Percentiles rank a stretch among this genome's conserved stretches.
These are phyloP conservation scores for Triglochin maritima DNA, from an alignment of 106 monocot genomes.

Conservation along the genomic window DNA sequence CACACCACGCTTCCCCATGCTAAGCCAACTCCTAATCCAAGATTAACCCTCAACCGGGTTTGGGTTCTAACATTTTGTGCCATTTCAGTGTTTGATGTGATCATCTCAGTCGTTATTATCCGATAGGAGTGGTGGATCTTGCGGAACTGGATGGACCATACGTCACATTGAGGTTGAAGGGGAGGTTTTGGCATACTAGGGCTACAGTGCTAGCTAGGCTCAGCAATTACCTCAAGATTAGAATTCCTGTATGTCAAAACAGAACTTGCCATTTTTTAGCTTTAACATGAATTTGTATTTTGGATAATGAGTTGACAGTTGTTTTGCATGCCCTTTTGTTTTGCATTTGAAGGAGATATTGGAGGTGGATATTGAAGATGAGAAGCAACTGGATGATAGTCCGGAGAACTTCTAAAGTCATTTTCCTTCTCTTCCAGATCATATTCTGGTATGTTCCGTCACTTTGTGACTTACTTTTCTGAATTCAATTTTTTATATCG, in stretches of 20 bases:
- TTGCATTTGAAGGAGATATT: conserved; percentile 57
- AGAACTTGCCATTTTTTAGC: not conserved
- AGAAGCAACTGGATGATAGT: conserved; percentile 89
- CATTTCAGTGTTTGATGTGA: too few species aligned
- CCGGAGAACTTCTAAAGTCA: conserved; percentile 63
- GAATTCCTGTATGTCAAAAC: conserved; percentile 50
- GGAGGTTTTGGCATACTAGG: conserved; percentile 77
- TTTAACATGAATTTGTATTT: not conserved
- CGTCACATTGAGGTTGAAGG: conserved; percentile 69
- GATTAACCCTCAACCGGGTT: too few species aligned
- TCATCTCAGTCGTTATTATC: not conserved
- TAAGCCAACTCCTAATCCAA: too few species aligned
- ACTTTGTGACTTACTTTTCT: too few species aligned
- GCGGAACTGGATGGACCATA: conserved; percentile 85
- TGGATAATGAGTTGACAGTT: not conserved
- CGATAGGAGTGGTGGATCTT: conserved; percentile 55
- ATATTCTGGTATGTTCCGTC: too few species aligned
- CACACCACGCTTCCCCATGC: too few species aligned
- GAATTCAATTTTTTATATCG: too few species aligned
- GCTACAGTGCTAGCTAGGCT: conserved; percentile 55
- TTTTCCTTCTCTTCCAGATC: too few species aligned
- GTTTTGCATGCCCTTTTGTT: not conserved
- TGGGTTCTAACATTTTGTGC: too few species aligned
- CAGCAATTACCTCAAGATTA: conserved; percentile 61
- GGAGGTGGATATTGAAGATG: conserved; percentile 94